A percentile compares a stretch with the other conserved stretches of the same genome.
These are phyloP conservation scores for Arthroderma sp. DNA, from an alignment of 2,329 filamentous ascomycete genomes.

Conservation along the genomic window DNA sequence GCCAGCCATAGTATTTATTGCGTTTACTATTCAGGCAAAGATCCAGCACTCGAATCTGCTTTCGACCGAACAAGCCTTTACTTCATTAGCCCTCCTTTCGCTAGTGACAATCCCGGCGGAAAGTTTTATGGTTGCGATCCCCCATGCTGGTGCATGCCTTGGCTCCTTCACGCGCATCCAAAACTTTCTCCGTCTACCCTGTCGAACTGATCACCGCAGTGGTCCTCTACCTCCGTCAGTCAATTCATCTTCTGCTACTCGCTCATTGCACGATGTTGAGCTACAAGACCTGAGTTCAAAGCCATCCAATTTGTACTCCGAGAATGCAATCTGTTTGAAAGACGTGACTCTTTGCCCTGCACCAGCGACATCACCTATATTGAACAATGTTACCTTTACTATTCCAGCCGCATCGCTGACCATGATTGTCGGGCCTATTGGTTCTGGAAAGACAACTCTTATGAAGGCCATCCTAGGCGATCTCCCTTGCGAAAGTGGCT, in stretches of 20 bases:
- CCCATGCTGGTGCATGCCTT: neutral
- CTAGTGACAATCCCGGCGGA: neutral
- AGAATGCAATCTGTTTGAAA: neutral
- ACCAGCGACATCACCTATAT: neutral
- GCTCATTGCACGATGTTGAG: neutral
- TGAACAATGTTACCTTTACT: neutral
- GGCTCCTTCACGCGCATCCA: slow-evolving; percentile 4
- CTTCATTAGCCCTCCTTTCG: slow-evolving; percentile 1
- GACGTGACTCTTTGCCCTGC: neutral
- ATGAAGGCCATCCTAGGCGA: slow-evolving; percentile 5
- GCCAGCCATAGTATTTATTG: neutral
- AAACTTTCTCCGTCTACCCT: neutral
- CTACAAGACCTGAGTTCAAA: neutral
- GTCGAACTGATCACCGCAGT: neutral
- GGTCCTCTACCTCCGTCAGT: neutral
- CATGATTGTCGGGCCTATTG: slow-evolving; percentile 3
- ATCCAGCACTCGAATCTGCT: neutral
- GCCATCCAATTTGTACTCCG: neutral
- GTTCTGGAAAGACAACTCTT: slow-evolving; percentile 2
- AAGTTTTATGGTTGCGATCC: slow-evolving; percentile 1
- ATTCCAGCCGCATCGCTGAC: neutral
- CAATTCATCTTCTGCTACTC: neutral
- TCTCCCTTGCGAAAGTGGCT: neutral
- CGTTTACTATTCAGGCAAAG: neutral
- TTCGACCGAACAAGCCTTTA: slow-evolving; percentile 5